Evolutionary conservation across 176 grass and related monocot genomes (phyloP), one percentile per base, ranked within the genome.

Genomic region (Olyra latifolia): DNA sequence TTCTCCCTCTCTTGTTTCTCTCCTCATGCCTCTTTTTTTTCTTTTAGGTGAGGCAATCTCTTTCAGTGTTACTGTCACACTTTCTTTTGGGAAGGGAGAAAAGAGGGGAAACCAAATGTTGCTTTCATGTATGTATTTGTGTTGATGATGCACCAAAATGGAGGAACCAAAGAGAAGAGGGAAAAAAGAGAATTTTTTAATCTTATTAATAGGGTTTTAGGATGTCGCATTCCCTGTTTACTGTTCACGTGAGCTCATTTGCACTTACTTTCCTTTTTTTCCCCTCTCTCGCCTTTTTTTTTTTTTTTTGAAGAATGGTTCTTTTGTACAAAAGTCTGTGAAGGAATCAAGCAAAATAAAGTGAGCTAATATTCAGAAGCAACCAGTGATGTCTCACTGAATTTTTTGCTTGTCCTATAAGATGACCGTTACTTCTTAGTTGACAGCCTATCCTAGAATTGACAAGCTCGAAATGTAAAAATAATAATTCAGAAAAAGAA

Each of bases 21-120:
- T 46, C 52, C 10, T 78, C 43, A 62, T 53, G 54, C 55, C 40
- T 13, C 46, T 45, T 42, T 45, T 38, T 45, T 46, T 82, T 69
- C 86, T 80, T 80, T 84, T 88, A 74, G 81, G 87, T 80, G 69
- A 84, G 82, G 54, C 62, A 71, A 71, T 80, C 63, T 80, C 76
- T 85, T 85, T 89, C 77, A 69, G 45, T 71, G 45, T 89, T 89
- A 23, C 63, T 75, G 15, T 85, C 87, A 40, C 35, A 16, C 71
- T 76, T 89, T 76, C 35, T 80, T 85, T 85, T 75, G 10, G 22
- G 79, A 84, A 83, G 52, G 67, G 59, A 1, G 39, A 88, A 65
- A 7, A 7, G 25, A 8, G 23, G 78, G 77, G 16, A 71, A 87
- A 46, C 80, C 59, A 44, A 72, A 72, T 83, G 73, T 72, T 82